Percentiles rank a stretch among this genome's conserved stretches.
Conservation (phyloP, 192 early-diverging fungal genomes). For the Backusella mclennaniae region DNA sequence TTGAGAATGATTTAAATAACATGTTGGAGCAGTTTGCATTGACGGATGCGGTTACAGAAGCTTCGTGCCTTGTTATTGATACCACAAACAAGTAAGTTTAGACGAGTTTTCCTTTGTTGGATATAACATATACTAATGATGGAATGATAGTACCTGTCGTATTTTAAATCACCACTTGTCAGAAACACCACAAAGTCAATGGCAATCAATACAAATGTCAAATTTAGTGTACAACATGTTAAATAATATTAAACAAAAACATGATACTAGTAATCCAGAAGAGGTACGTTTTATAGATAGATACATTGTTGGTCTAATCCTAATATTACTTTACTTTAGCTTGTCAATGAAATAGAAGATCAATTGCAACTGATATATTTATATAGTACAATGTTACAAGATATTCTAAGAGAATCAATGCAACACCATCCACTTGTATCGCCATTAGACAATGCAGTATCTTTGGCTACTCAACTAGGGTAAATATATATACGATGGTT, state of each 20-base stretch:
- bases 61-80: constrained; percentile 44
- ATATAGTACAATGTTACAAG: constrained; percentile 29
- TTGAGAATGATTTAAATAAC: constrained; percentile 43
- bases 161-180: constrained; percentile 20
- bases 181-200: constrained; percentile 20
- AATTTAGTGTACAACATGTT: constrained; percentile 28
- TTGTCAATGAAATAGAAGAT: constrained; percentile 48
- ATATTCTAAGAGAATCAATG: constrained; percentile 11
- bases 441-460: neutral
- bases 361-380: constrained; percentile 41
- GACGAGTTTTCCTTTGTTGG: neutral
- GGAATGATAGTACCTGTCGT: constrained; percentile 15
- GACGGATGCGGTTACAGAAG: constrained; percentile 28
- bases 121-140: neutral
- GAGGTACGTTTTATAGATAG: constrained; percentile 30
- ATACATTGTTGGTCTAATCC: neutral
- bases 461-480: constrained; percentile 25
- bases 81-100: constrained; percentile 39
- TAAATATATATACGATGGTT: neutral
- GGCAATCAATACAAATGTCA: constrained; percentile 23
- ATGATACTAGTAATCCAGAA: constrained; percentile 36
- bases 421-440: neutral
- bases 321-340: constrained; percentile 25
- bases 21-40: constrained; percentile 37
- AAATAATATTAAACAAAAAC: constrained; percentile 23